Evolutionary conservation across 805 yeast genomes (phyloP), one percentile per base, ranked within the genome.

Genomic region (Wickerhamomyces subpelliculosus): DNA sequence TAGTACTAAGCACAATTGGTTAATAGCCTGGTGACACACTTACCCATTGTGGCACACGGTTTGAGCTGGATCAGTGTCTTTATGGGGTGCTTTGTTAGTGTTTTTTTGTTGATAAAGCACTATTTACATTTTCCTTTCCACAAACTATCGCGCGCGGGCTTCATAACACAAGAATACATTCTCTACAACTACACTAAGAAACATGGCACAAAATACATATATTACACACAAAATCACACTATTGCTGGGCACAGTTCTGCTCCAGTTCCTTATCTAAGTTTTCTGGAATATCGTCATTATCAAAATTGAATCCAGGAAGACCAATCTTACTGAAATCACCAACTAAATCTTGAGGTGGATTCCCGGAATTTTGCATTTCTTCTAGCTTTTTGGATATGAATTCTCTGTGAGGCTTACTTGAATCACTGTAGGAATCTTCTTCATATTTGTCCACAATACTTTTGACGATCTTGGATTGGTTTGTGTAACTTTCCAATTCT

Each of bases 291-390:
- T 74, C 82, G 26, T 70, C 72, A 36, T 67, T 72, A 36, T 65
- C 63, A 38, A 75, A 67, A 29, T 68, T 75, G 42, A 75, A 55
- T 17, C 65, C 70, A 11, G 60, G 60, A 24, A 45, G 42, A n/a
- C 52, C 57, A 68, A 63, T 40, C 63, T 72, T 40, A 61, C 64
- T 33, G 67, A 64, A 44, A 24, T 73, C 80, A 21, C 83, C 84
- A 43, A 81, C 75, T 27, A 86, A 65, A 36, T 84, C 95, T 12
- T 70, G 56, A 5, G 95, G 95, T 2, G 94, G 94, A 52, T 84
- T 78, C 0, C 95, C 94, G 23, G 83, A 62, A 34, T 73, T 80
- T 57, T 86, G 84, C 56, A 79, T 65, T n/a, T 70, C 68, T 50
- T 82, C 89, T 64, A 86, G 68, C 44, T 75, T 71, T 8, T 57